Conservation (phyloP, 345 rosid species). For the Excoecaria cochinchinensis region DNA sequence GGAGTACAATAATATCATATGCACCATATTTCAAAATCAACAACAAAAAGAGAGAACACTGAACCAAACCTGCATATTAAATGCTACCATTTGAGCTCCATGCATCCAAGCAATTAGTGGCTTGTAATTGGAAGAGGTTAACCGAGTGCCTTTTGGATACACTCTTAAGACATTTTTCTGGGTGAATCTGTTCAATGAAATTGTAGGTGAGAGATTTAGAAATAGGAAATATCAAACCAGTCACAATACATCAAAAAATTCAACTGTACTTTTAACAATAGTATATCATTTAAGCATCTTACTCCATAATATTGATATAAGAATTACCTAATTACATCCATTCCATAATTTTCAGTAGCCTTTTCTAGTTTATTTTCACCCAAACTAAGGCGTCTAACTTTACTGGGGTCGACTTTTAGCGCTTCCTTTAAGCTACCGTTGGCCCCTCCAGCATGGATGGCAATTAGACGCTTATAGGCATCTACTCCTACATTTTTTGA, state of each 20-base stretch:
- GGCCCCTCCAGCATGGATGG: conserved; percentile 42
- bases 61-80: conserved; percentile 33
- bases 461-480: conserved; percentile 31
- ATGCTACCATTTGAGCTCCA: conserved; percentile 39
- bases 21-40: background rate
- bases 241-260: background rate
- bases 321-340: conserved; percentile 24
- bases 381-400: conserved; percentile 39
- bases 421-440: conserved; percentile 33
- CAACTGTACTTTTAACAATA: background rate
- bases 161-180: conserved; percentile 55
- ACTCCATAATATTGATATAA: background rate
- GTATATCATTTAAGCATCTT: background rate
- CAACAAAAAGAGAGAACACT: background rate
- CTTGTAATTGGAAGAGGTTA: conserved; percentile 61
- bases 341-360: conserved; percentile 29
- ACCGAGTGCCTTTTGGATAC: conserved; percentile 58
- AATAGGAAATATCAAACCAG: conserved; percentile 4
- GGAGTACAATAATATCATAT: background rate
- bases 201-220: conserved; percentile 11
- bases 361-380: conserved; percentile 31
- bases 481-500: conserved; percentile 6
- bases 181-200: conserved; percentile 27
- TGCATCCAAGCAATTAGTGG: conserved; percentile 45
- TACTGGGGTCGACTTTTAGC: conserved; percentile 27